These are phyloP conservation scores for Fusarium begoniae DNA, from an alignment of 2,329 filamentous ascomycete species.

Conservation along the genomic window DNA sequence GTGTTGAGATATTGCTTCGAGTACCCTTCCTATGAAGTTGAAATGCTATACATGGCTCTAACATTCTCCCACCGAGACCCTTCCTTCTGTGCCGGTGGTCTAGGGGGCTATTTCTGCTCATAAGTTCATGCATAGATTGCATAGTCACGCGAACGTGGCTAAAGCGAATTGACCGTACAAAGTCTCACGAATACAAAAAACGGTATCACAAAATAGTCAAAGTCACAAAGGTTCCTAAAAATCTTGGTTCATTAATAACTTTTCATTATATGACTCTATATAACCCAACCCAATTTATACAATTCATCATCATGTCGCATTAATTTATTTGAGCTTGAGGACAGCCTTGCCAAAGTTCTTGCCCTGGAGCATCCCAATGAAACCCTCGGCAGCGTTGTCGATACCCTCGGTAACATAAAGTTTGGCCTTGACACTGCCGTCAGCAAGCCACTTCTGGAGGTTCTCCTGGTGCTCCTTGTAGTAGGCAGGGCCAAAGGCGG, in stretches of 20 bases:
- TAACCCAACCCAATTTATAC: not conserved
- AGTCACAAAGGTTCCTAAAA: rapidly evolving
- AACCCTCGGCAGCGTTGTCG: constrained; percentile 78
- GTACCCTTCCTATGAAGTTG: too few relatives aligned
- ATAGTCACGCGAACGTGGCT: rapidly evolving
- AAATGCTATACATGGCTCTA: too few relatives aligned
- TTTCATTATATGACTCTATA: not conserved
- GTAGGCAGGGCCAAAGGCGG: constrained; percentile 73
- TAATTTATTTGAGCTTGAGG: constrained; percentile 62
- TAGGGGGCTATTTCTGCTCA: too few relatives aligned
- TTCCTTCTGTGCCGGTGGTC: too few relatives aligned
- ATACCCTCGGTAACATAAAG: constrained; percentile 77
- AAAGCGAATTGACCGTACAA: rapidly evolving
- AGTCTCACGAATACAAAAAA: too few relatives aligned
- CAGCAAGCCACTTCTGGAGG: constrained; percentile 77
- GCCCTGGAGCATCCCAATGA: constrained; percentile 78
- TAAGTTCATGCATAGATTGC: not conserved
- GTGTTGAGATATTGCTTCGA: too few relatives aligned
- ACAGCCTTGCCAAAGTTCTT: constrained; percentile 90
- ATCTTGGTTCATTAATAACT: not conserved
- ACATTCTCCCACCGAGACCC: too few relatives aligned
- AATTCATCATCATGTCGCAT: constrained; percentile 9
- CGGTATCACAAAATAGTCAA: rapidly evolving
- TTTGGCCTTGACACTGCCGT: constrained; percentile 78
- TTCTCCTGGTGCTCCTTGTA: constrained; percentile 77